Base-by-base conservation (phyloP, 306 rosid genomes). In the Lotus japonicus region DNA sequence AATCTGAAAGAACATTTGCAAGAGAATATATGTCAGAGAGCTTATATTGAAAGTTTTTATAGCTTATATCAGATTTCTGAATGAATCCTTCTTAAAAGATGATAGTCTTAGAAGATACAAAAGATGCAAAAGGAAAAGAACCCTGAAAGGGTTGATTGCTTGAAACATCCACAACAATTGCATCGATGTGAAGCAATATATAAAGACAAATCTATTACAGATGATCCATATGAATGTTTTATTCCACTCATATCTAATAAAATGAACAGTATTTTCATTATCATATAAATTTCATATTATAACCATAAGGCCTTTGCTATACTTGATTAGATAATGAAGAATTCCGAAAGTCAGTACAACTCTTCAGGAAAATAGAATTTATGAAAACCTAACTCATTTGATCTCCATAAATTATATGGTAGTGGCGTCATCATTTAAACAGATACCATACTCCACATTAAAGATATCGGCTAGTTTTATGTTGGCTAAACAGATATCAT, bases 21-120 rank as follows among this genome's bases (percentile, higher is more conserved):
- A 44, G 54, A 67, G 65, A 62, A 73, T 43, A 81, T 72, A 26
- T 72, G 36, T 33, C 49, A 64, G 60, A 57, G 41, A 71, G 8
- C 43, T 68, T 49, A 35, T 0, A 15, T 13, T 41, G 65, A 74
- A 68, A 43, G 1, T 9, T 61, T 67, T 62, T 39, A 14, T 26
- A 57, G 59, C 33, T 58, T 57, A 57, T 71, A 49, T 38, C 18
- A 55, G 70, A 71, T 64, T 50, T 2, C 61, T 66, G 55, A 73
- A 52, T 12, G 38, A 35, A 44, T 23, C 63, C 77, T 70, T 72
- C 58, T 41, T 18, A 49, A 28, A 77, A 26, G 31, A 26, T 21
- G 26, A 21, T 21, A 21, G 26, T 21, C 26, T 21, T 21, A 21
- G 26, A 21, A 21, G 26, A 26, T 26, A 4, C 31, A 4, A 9